Evolutionary conservation across 2,329 filamentous ascomycete genomes (phyloP).

Genomic region (Trichophyton benhamiae): DNA sequence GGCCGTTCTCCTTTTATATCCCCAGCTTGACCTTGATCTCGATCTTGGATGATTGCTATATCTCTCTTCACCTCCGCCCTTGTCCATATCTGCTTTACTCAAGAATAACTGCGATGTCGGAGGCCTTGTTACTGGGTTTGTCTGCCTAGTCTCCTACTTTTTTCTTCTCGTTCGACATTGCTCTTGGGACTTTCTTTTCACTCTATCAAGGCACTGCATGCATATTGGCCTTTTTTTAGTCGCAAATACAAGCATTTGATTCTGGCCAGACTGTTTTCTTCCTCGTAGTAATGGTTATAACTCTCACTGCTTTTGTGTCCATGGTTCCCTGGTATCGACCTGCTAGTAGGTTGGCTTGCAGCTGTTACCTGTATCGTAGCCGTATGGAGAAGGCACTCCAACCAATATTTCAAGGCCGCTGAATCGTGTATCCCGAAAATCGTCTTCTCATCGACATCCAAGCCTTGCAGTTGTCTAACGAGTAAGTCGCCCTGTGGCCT

Average conservation of each 20-base stretch:
- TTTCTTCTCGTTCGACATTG: background rate
- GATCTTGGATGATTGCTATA: background rate
- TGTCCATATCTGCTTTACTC: background rate
- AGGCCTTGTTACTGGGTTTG: background rate
- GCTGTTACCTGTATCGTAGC: background rate
- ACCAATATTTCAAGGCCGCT: no score
- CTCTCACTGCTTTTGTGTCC: no score
- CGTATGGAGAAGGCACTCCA: background rate
- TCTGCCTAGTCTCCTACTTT: background rate
- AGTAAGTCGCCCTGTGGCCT: no score
- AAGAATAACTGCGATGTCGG: background rate
- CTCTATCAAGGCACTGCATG: background rate
- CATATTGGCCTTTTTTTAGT: background rate
- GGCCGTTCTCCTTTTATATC: background rate
- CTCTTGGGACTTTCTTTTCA: background rate
- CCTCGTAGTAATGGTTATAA: background rate
- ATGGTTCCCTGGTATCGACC: no score
- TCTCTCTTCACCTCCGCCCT: constrained; percentile 1
- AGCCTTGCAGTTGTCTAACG: no score
- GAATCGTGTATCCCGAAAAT: no score
- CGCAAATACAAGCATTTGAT: background rate
- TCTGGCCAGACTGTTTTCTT: background rate
- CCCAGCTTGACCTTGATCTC: background rate
- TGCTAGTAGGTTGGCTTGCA: no score
- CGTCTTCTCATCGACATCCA: no score